Base-by-base conservation (phyloP, 208 protist species). In the Crithidia thermophila region DNA sequence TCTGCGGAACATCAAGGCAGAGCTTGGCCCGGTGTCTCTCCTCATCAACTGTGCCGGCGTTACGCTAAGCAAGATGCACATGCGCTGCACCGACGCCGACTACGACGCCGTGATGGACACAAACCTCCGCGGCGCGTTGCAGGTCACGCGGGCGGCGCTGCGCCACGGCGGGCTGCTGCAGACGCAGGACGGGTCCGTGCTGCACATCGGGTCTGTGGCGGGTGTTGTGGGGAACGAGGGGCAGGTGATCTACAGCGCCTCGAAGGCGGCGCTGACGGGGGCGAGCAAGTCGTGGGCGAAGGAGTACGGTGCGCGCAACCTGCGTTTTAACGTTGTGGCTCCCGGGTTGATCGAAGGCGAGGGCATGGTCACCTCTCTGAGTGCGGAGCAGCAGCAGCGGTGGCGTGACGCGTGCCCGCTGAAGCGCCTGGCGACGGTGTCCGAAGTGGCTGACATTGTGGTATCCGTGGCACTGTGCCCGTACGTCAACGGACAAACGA, bases 271-370 rank as follows among this genome's bases (percentile, higher is more conserved):
- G 23, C 76, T 98, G 20, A 68, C 73, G 9, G 92, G 90, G 4
- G 88, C 93, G 9, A 81, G 78, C 33, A 90, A 96, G 64, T 93
- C 90, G 18, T 87, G 85, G 69, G 82, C 85, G 13, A 77, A 74
- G 37, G 94, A 98, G 77, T 95, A 97, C 62, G 82, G 88, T 42
- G 21, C 49, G 6, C 87, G 90, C 51, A 84, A 89, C 30, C 59
- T 98, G 6, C 91, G 92, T 59, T 95, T 97, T 57, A 98, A 98
- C 71, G 88, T 96, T 1, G 84, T 98, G 31, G 84, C 88, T 0
- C 95, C 95, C 3, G 94, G 93, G 6, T 75, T 96, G 23, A 84
- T 98, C 20, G 88, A 93, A 28, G 94, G 90, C 9, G 77, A 87
- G 14, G 87, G 85, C 20, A 97, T 98, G 92, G 75, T 68, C 8